Conservation (phyloP, 345 rosid genomes). For the Corchorus capsularis region DNA sequence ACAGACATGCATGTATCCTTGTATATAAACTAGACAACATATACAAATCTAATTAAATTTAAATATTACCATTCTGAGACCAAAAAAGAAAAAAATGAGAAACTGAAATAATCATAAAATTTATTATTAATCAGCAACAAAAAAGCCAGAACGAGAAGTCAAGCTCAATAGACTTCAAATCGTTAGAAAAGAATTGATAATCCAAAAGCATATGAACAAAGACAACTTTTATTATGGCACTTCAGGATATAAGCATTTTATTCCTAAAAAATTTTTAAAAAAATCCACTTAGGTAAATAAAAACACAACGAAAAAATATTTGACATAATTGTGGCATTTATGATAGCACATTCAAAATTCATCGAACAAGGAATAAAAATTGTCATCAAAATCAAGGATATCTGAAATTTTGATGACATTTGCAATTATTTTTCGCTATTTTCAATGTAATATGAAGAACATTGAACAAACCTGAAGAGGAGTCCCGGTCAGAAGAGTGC, state of each 20-base stretch:
- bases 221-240: not conserved
- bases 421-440: not conserved
- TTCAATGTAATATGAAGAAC: constrained; percentile 11
- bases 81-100: not conserved
- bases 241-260: not conserved
- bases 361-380: not conserved
- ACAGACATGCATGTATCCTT: too few species aligned
- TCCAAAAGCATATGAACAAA: not conserved
- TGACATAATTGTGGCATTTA: not conserved
- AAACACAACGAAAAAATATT: constrained; percentile 2
- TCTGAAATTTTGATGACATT: not conserved
- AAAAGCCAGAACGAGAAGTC: constrained; percentile 2
- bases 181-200: constrained; percentile 4
- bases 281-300: constrained; percentile 5
- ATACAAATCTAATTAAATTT: too few species aligned
- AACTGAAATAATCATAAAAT: not conserved
- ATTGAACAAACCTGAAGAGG: constrained; percentile 85
- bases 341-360: not conserved
- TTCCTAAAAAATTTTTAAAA: not conserved
- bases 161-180: constrained; percentile 6
- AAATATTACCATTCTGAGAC: not conserved
- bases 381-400: not conserved
- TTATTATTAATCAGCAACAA: not conserved
- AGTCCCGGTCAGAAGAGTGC: constrained; percentile 96
- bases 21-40: too few species aligned